Evolutionary conservation across 2,329 filamentous ascomycete genomes (phyloP).

Genomic region (Torrubiella hemipterigena): DNA sequence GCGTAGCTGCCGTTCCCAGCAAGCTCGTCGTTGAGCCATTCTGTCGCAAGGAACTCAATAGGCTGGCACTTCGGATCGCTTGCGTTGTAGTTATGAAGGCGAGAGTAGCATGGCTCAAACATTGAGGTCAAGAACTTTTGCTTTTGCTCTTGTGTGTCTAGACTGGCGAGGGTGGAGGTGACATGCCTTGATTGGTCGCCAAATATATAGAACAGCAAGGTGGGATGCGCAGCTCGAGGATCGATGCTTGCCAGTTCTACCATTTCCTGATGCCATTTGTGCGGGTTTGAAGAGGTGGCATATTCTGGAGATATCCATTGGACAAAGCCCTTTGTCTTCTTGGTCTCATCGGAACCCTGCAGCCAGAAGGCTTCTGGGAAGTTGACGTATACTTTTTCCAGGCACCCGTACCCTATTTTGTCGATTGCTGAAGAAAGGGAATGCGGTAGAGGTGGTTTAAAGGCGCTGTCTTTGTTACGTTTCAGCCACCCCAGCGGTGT

Average conservation of each 20-base stretch:
- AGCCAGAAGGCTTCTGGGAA: constrained; percentile 71
- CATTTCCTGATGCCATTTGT: constrained; percentile 62
- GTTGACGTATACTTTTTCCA: constrained; percentile 60
- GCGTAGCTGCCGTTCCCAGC: constrained; percentile 74
- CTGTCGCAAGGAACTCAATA: constrained; percentile 51
- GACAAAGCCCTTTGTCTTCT: constrained; percentile 51
- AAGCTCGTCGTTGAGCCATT: constrained; percentile 67
- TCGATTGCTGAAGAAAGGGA: constrained; percentile 48
- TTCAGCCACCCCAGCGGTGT: constrained; percentile 59
- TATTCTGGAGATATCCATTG: constrained; percentile 68
- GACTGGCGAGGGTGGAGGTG: constrained; percentile 28
- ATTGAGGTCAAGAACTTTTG: constrained; percentile 47
- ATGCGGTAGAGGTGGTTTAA: constrained; percentile 46
- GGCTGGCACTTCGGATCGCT: constrained; percentile 47
- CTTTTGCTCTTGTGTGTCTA: constrained; percentile 32
- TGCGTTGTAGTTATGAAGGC: constrained; percentile 54
- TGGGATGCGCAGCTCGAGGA: constrained; percentile 52
- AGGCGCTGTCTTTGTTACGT: constrained; percentile 37
- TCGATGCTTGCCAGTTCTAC: constrained; percentile 64
- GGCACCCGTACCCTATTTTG: constrained; percentile 55
- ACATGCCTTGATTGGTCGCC: constrained; percentile 48
- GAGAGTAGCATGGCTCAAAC: constrained; percentile 68
- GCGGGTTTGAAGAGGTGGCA: constrained; percentile 45
- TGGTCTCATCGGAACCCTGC: constrained; percentile 22
- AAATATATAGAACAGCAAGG: constrained; percentile 73